Base-by-base conservation (phyloP, 495 filamentous ascomycete species). In the Xanthoparmelia taractica region DNA sequence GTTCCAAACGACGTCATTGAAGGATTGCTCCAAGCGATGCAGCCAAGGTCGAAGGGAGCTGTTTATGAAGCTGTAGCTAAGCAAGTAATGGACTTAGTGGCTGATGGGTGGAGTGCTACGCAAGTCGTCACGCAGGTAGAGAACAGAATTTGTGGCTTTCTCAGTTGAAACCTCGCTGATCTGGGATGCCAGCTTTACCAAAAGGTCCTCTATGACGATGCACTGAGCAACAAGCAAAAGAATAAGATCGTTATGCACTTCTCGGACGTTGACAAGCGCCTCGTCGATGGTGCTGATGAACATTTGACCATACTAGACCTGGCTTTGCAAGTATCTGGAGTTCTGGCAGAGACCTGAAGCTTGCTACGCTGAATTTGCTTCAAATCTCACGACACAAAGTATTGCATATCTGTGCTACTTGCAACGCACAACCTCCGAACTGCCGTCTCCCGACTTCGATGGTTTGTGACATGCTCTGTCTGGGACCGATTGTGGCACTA, bases 221-320 rank as follows among this genome's bases (percentile, higher is more conserved):
- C 83, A 37, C 85, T 96, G 27, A 82, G 85, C 0, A 89, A 96
- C 70, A 76, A 82, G 15, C 87, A 94, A 68, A 99, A 99, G 78
- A 93, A 90, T 69, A 87, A 86, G 76, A 96, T 99, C 64, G 86
- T 92, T 33, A 80, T 87, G 67, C 79, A 90, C 29, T 97, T 99
- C 71, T 96, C 91, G 0, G 93, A 97, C 72, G 78, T 91, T 58
- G 94, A 99, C 68, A 97, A 96, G 79, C 82, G 94, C 58, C 74
- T 99, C 57, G 87, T 95, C n/a, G 95, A 99, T 73, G 94, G 94
- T n/a, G 87, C 91, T 5, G 95, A 99, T 71, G 94, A 99, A 74
- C 92, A 97, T 70, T 75, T 99, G 27, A 89, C 87, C 12, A 87
- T 97, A 52, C 73, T 97, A 47, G 94, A 99, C 73, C 72, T 97